Conservation (phyloP, 352 stramenopile species). For the Pythium chondricola region DNA sequence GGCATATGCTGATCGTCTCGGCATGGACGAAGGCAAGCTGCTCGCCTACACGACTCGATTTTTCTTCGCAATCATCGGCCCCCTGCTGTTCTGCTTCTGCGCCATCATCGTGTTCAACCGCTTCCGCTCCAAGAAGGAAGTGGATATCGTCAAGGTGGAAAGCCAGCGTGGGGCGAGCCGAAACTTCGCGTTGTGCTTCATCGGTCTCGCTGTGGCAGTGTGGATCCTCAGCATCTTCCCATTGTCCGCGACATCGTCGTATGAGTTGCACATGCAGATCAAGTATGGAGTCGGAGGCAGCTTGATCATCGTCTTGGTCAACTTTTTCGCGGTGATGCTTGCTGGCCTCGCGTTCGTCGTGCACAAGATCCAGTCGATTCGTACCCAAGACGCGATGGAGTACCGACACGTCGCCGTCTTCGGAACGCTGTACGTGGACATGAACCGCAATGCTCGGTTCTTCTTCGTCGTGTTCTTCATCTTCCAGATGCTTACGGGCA, state of each 20-base stretch:
- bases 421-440: conserved; percentile 54
- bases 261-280: conserved; percentile 64
- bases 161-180: conserved; percentile 4
- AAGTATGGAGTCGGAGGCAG: conserved; percentile 34
- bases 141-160: not conserved
- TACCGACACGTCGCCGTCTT: conserved; percentile 46
- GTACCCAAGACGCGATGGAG: conserved; percentile 30
- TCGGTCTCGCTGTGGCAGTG: conserved; percentile 42
- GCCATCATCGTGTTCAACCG: conserved; percentile 3
- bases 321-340: conserved; percentile 38
- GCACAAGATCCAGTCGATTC: conserved; percentile 32
- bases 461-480: conserved; percentile 51
- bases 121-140: not conserved
- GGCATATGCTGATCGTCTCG: conserved; percentile 58
- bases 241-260: conserved; percentile 45
- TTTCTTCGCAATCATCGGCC: conserved; percentile 35
- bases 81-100: conserved; percentile 37
- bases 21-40: conserved; percentile 42
- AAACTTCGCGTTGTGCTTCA: conserved; percentile 43
- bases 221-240: conserved; percentile 55
- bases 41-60: conserved; percentile 32
- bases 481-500: conserved; percentile 43
- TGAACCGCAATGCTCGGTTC: conserved; percentile 43
- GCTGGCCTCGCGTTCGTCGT: conserved; percentile 35
- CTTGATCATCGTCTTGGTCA: conserved; percentile 39